Base-by-base conservation (phyloP, 768 basidiomycete species). In the Coprinopsis marcescibilis region DNA sequence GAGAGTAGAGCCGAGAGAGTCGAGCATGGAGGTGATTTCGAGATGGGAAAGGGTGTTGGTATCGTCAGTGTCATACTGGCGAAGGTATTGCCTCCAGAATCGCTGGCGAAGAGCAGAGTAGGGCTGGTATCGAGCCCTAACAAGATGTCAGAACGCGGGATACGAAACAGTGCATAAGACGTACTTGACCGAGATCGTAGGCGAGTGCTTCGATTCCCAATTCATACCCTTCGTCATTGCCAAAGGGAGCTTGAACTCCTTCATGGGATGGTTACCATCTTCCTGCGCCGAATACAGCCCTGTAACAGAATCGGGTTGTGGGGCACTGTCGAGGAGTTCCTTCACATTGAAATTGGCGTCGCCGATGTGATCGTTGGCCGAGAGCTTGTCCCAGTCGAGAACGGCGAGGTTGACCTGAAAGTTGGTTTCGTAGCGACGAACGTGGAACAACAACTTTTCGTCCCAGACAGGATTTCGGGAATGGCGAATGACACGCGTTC, bases 371-470 rank as follows among this genome's bases (percentile, higher is more conserved):
- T 97, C 95, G 59, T 98, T 96, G 4, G 80, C 77, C 25, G 78
- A 80, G 11, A 91, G 74, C 65, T 97, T 97, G 65, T 98, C 95
- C 95, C 95, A 99, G 61, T 99, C 95, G 41, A 93, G 81, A 2
- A 99, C 80, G 0, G 81, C 78, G 42, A 96, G 79, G 54, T 89
- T 80, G 6, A 92, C 71, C 39, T 40, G 39, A 10, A 10, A 19
- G 10, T 25, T 59, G 7, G 78, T 80, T 62, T 97, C 94, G 59
- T 90, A 92, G 10, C 83, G 72, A 21, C 91, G 78, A 12, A 98
- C 94, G 60, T 96, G 94, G 72, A 97, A 98, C 10, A 96, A 75
- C 2, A 98, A 69, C 62, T 95, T 94, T 67, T 97, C 93, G 51
- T 97, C 89, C 89, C 93, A 98, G 1, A 75, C 74, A 0, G 96